Evolutionary conservation across 1,284 basidiomycete genomes (phyloP).

Genomic region (Lignosus rhinocerotis): DNA sequence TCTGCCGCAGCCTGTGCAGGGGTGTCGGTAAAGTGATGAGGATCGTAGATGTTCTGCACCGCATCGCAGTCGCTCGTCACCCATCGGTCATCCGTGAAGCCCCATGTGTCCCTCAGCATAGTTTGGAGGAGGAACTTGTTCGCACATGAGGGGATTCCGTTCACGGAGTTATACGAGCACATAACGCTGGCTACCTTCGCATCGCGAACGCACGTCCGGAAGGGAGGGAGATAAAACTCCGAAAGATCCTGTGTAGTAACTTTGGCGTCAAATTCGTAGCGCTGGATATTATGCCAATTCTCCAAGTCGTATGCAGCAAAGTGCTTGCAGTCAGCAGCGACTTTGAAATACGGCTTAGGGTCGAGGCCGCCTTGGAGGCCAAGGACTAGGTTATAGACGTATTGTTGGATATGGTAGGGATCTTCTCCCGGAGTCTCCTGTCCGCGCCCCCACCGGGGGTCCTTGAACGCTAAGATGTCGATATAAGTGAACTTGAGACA

Average conservation of each 20-base stretch:
- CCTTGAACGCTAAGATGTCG: slow-evolving; percentile 43
- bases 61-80: slow-evolving; percentile 47
- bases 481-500: not conserved
- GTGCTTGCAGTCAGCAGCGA: slow-evolving; percentile 59
- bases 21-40: slow-evolving; percentile 47
- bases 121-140: slow-evolving; percentile 51
- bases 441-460: slow-evolving; percentile 61
- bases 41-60: slow-evolving; percentile 46
- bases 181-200: slow-evolving; percentile 57
- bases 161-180: slow-evolving; percentile 64
- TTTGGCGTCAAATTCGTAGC: slow-evolving; percentile 51
- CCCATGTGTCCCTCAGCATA: slow-evolving; percentile 52
- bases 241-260: slow-evolving; percentile 56
- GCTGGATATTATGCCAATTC: slow-evolving; percentile 49
- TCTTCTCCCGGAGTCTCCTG: slow-evolving; percentile 65
- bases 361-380: slow-evolving; percentile 59
- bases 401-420: slow-evolving; percentile 51
- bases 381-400: slow-evolving; percentile 52
- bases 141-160: slow-evolving; percentile 57
- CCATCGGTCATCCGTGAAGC: slow-evolving; percentile 51
- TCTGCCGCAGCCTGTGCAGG: slow-evolving; percentile 48
- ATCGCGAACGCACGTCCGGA: slow-evolving; percentile 58
- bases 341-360: slow-evolving; percentile 49
- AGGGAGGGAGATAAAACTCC: slow-evolving; percentile 55
- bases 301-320: slow-evolving; percentile 60